Evolutionary conservation across 2,329 filamentous ascomycete genomes (phyloP).

Genomic region (Lasiodiplodia sp.): DNA sequence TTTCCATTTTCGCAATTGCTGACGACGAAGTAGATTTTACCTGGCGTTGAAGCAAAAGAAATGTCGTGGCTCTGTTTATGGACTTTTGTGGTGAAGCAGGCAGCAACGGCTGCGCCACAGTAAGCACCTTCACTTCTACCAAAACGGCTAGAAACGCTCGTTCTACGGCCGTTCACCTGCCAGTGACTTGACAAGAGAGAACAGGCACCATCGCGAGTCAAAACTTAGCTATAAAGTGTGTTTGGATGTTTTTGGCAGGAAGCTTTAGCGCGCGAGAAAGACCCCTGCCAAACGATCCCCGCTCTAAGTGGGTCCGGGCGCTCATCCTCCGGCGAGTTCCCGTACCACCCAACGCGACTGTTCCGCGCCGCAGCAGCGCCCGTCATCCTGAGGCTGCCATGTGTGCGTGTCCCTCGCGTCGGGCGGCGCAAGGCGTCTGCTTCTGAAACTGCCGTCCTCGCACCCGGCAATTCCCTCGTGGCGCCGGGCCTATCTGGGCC

Average conservation of each 20-base stretch:
- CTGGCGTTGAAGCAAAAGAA: background rate
- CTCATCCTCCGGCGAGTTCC: background rate
- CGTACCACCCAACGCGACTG: background rate
- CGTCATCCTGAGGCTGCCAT: background rate
- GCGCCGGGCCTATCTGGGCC: background rate
- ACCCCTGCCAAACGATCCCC: background rate
- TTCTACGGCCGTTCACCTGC: background rate
- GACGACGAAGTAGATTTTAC: background rate
- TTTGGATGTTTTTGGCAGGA: background rate
- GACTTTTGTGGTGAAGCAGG: background rate
- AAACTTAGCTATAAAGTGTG: background rate
- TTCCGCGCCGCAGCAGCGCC: background rate
- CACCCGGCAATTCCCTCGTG: background rate
- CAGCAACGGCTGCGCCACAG: conserved; percentile 1
- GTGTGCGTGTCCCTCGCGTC: background rate
- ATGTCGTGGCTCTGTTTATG: background rate
- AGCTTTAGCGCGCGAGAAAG: background rate
- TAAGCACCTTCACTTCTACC: background rate
- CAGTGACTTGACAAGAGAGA: background rate
- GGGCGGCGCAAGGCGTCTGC: background rate
- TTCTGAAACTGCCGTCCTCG: background rate
- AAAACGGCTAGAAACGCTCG: background rate
- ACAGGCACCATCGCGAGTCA: background rate
- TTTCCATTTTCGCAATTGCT: background rate
- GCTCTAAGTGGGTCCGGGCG: background rate